Percentiles rank a stretch among this genome's conserved stretches.
Conservation (phyloP, 1,284 basidiomycete genomes). For the Apiotrichum akiyoshidainum region DNA sequence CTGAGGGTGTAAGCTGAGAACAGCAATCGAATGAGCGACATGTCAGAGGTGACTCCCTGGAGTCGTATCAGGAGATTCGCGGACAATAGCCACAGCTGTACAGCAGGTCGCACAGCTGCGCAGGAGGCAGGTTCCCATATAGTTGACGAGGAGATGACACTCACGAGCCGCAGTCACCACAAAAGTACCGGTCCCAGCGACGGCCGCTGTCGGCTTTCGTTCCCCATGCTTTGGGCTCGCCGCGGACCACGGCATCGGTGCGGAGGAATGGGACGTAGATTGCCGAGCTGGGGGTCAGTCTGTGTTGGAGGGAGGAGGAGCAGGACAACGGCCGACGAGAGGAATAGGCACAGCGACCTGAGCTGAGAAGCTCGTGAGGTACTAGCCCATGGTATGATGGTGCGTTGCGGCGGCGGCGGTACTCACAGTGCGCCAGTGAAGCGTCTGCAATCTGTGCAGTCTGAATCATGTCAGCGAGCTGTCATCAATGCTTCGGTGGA, state of each 20-base stretch:
- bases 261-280: neutral
- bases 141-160: neutral
- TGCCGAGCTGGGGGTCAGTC: neutral
- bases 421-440: neutral
- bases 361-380: neutral
- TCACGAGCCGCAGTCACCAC: slow-evolving; percentile 1
- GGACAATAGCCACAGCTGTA: no score
- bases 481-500: neutral
- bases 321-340: no score
- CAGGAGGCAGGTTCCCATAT: no score
- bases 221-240: neutral
- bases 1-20: neutral
- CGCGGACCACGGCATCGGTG: neutral
- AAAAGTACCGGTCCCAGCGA: neutral
- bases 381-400: neutral
- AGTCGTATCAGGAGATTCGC: no score
- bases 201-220: neutral
- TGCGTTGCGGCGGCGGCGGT: neutral
- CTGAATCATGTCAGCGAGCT: neutral
- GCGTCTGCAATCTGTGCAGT: neutral
- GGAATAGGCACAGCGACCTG: no score
- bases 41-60: neutral
- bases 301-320: no score
- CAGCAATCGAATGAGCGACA: neutral
- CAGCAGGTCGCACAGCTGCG: no score